Evolutionary conservation across 78 protist species (phyloP).

Genomic region (Monosiga brevicollis): DNA sequence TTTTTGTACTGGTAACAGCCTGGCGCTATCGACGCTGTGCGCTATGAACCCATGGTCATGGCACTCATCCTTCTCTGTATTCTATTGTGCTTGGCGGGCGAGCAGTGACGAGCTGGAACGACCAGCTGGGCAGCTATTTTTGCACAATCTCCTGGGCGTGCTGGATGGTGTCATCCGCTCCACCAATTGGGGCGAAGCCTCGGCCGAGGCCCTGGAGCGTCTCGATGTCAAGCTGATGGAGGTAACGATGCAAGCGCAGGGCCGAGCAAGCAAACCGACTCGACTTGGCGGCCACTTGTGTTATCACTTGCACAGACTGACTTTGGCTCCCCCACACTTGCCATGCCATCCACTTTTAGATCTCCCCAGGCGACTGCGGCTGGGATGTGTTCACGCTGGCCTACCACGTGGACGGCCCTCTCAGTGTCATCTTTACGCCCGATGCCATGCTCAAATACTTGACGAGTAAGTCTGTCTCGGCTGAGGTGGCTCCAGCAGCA

Average conservation of each 20-base stretch:
- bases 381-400: slow-evolving; percentile 70
- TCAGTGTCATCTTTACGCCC: slow-evolving; percentile 28
- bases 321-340: not conserved
- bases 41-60: too few relatives aligned
- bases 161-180: slow-evolving; percentile 45
- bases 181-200: slow-evolving; percentile 30
- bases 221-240: slow-evolving; percentile 44
- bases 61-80: too few relatives aligned
- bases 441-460: not conserved
- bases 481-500: too few relatives aligned
- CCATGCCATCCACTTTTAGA: not conserved
- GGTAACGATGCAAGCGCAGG: too few relatives aligned
- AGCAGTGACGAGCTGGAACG: slow-evolving; percentile 30
- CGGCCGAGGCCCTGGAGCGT: slow-evolving; percentile 24
- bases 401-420: slow-evolving; percentile 45
- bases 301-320: too few relatives aligned
- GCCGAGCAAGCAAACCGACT: not conserved
- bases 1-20: too few relatives aligned
- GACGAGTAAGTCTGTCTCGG: too few relatives aligned
- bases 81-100: too few relatives aligned
- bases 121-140: slow-evolving; percentile 25
- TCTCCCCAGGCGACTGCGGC: slow-evolving; percentile 17
- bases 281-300: too few relatives aligned
- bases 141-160: slow-evolving; percentile 31
- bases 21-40: not conserved